phyloP scores from a whole-genome alignment of 1,139 yeast species.

The Meyerozyma elateridarum region DNA sequence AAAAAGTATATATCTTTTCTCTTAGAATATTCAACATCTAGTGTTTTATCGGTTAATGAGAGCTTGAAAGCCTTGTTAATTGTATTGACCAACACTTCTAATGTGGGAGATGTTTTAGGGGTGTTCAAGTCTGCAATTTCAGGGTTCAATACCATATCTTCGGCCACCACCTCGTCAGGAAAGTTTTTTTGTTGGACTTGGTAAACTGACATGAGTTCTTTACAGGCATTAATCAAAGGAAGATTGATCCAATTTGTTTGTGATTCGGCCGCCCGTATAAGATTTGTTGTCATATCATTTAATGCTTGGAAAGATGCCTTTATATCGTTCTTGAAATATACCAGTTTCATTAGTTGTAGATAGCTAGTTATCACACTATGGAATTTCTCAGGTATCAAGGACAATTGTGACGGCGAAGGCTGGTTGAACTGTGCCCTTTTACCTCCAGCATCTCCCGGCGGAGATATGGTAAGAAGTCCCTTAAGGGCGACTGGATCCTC shows the following conservation, averaged over 20 bases:
- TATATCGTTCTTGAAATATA: slow-evolving; percentile 33
- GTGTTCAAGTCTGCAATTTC: slow-evolving; percentile 11
- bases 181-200: slow-evolving; percentile 30
- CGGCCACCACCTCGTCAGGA: slow-evolving; percentile 23
- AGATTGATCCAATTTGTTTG: slow-evolving; percentile 66
- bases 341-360: slow-evolving; percentile 34
- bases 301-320: slow-evolving; percentile 35
- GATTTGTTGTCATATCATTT: slow-evolving; percentile 38
- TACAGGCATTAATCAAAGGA: slow-evolving; percentile 51
- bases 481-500: not conserved
- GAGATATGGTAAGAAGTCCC: not conserved
- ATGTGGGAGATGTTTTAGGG: slow-evolving; percentile 14
- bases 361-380: slow-evolving; percentile 27
- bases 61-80: slow-evolving; percentile 72
- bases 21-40: slow-evolving; percentile 46
- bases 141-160: not conserved
- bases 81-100: slow-evolving; percentile 60
- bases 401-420: not conserved
- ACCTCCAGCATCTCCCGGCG: not conserved
- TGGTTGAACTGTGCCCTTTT: not conserved
- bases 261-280: slow-evolving; percentile 59
- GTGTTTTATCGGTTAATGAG: slow-evolving; percentile 74
- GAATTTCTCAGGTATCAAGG: slow-evolving; percentile 1
- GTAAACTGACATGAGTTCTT: slow-evolving; percentile 50
- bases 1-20: slow-evolving; percentile 69